Evolutionary conservation across 2,329 filamentous ascomycete genomes (phyloP), one percentile per base, ranked within the genome.

Genomic region (Drechslerella stenobrocha): DNA sequence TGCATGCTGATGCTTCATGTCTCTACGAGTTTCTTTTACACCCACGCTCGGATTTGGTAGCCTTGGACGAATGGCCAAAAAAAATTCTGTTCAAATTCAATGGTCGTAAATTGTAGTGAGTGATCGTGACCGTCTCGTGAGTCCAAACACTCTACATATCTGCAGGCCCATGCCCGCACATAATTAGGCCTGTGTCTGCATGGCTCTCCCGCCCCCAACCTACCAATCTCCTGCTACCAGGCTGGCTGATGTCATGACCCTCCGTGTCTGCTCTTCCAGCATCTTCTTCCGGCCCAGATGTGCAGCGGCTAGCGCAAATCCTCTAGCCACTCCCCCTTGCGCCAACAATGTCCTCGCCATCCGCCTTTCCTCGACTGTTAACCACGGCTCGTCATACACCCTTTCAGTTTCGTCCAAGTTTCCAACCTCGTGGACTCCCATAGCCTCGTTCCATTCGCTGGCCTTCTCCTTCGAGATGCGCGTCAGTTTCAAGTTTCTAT

Each of bases 181-280:
- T n/a, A n/a, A n/a, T n/a, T n/a, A n/a, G n/a, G n/a, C n/a, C n/a
- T n/a, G n/a, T n/a, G n/a, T n/a, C n/a, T n/a, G n/a, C n/a, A n/a
- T n/a, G n/a, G n/a, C n/a, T n/a, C n/a, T n/a, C n/a, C n/a, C n/a
- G n/a, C n/a, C n/a, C n/a, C n/a, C n/a, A n/a, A n/a, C n/a, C 24
- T 47, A 67, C 57, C 57, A 61, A 52, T 67, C 63, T 13, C 63
- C 63, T 1, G 63, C 63, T 24, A 67, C 63, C 24, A 67, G 32
- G 15, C 63, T 67, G 1, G 63, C 63, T 6, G 63, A 67, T 0
- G 34, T 60, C 30, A 67, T 20, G 40, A 67, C 34, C 23, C 63
- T 42, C 6, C 47, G 48, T 13, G 55, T 52, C 13, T 67, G 40
- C 11, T 60, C 63, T 18, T 67, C 26, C 7, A 67, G 23, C 24